Evolutionary conservation across 129 eudicot genomes (phyloP).

Genomic region (Silybum marianum): DNA sequence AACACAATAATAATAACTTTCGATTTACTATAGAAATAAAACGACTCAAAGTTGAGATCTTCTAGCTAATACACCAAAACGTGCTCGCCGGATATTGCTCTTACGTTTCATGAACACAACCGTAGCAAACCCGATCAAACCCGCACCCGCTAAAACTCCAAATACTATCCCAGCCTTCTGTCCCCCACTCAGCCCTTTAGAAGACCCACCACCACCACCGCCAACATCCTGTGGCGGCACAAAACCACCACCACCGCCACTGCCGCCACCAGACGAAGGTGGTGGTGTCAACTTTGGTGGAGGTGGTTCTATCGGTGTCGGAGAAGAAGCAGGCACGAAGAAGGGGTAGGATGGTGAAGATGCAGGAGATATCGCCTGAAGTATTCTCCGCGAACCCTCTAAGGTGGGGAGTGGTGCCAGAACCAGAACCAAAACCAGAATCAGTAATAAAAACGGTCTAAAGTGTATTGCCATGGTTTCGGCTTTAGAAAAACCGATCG

Average conservation of each 20-base stretch:
- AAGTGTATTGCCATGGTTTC: constrained; percentile 25
- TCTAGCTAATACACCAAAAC: constrained; percentile 32
- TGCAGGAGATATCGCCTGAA: constrained; percentile 16
- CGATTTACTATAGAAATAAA: neutral
- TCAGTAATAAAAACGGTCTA: constrained; percentile 9
- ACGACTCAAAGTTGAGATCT: constrained; percentile 24
- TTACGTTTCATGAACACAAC: constrained; percentile 53
- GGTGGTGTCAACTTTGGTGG: constrained; percentile 10
- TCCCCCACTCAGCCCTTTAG: constrained; percentile 46
- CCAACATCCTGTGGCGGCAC: neutral
- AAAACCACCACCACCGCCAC: constrained; percentile 14
- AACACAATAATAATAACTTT: neutral
- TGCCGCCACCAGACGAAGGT: neutral
- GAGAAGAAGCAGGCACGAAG: neutral
- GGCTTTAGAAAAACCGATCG: constrained; percentile 12
- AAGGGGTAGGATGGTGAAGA: neutral
- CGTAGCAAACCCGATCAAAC: constrained; percentile 38
- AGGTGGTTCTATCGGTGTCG: neutral
- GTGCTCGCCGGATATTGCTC: constrained; percentile 39
- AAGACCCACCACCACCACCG: constrained; percentile 5
- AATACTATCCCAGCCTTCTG: constrained; percentile 51
- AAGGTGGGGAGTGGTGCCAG: constrained; percentile 27
- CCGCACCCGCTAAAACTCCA: constrained; percentile 53
- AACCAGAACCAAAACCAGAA: constrained; percentile 19
- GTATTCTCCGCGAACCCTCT: constrained; percentile 13